Percentiles rank a stretch among this genome's conserved stretches.
phyloP scores from a whole-genome alignment of 176 grass and related monocot species.

The Themeda triandra region DNA sequence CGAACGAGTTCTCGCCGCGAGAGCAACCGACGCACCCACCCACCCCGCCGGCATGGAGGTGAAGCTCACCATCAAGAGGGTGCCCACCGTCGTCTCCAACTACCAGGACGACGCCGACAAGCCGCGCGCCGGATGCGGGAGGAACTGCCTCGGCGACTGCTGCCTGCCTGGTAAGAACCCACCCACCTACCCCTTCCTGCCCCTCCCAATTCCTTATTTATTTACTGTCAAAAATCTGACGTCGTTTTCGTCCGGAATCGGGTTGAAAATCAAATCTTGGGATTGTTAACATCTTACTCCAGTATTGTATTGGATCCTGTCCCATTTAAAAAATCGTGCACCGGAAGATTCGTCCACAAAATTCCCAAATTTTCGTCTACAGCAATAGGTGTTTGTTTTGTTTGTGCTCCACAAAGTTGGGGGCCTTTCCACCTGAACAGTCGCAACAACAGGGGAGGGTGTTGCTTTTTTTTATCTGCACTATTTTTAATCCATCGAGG shows the following conservation, averaged over 20 bases:
- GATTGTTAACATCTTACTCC: too few species aligned
- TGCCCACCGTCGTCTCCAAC: conserved; percentile 91
- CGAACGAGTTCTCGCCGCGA: neutral
- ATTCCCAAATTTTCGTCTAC: neutral
- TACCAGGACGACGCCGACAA: conserved; percentile 67
- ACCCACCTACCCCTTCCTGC: too few species aligned
- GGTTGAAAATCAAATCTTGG: neutral
- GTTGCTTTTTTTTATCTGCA: neutral
- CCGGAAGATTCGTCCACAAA: neutral
- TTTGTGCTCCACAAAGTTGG: conserved; percentile 11
- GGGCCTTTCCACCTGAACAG: neutral
- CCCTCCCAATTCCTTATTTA: too few species aligned
- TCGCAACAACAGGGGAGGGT: neutral
- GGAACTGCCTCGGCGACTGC: conserved; percentile 89
- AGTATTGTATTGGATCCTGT: neutral
- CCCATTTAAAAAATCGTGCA: neutral
- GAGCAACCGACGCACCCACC: neutral
- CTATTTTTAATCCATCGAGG: neutral
- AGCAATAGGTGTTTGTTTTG: neutral
- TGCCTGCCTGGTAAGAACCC: conserved; percentile 76
- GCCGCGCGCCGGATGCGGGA: conserved; percentile 56
- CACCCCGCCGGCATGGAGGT: conserved; percentile 21
- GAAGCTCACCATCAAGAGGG: conserved; percentile 96
- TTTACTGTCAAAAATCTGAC: neutral
- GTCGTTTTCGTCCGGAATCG: conserved; percentile 1